phyloP scores from a whole-genome alignment of 1,284 basidiomycete genomes.

The Kwoniella shivajii region DNA sequence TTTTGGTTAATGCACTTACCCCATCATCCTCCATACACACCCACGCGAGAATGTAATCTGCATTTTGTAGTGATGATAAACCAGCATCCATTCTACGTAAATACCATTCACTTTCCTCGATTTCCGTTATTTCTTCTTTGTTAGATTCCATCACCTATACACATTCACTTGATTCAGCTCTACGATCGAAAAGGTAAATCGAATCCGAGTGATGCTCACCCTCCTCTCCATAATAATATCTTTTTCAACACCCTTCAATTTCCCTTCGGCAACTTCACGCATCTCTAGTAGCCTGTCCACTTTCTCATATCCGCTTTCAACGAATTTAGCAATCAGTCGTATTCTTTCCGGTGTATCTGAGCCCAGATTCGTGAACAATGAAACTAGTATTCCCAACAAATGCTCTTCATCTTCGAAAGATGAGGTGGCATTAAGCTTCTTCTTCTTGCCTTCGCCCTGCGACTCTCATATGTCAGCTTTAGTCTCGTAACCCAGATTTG shows the following conservation, averaged over 20 bases:
- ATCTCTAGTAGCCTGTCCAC: constrained; percentile 89
- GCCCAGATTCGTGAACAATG: constrained; percentile 82
- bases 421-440: constrained; percentile 60
- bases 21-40: constrained; percentile 97
- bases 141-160: constrained; percentile 61
- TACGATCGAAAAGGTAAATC: too few species aligned
- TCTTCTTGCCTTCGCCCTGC: constrained; percentile 61
- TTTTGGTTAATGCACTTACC: constrained; percentile 62
- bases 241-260: constrained; percentile 64
- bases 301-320: constrained; percentile 88
- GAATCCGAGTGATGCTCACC: constrained; percentile 56
- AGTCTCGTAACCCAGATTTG: too few species aligned
- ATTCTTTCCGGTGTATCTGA: constrained; percentile 81
- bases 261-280: constrained; percentile 66
- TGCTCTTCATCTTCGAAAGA: constrained; percentile 83
- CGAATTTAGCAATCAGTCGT: constrained; percentile 88
- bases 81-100: constrained; percentile 81
- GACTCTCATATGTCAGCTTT: too few species aligned
- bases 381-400: constrained; percentile 82
- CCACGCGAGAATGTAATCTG: constrained; percentile 94
- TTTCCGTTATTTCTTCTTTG: constrained; percentile 63
- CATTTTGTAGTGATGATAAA: constrained; percentile 82
- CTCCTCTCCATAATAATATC: constrained; percentile 69
- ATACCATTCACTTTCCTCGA: constrained; percentile 78
- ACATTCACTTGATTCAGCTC: background rate